Conservation (phyloP, 2,329 filamentous ascomycete genomes). For the Teratosphaeria zuluensis region DNA sequence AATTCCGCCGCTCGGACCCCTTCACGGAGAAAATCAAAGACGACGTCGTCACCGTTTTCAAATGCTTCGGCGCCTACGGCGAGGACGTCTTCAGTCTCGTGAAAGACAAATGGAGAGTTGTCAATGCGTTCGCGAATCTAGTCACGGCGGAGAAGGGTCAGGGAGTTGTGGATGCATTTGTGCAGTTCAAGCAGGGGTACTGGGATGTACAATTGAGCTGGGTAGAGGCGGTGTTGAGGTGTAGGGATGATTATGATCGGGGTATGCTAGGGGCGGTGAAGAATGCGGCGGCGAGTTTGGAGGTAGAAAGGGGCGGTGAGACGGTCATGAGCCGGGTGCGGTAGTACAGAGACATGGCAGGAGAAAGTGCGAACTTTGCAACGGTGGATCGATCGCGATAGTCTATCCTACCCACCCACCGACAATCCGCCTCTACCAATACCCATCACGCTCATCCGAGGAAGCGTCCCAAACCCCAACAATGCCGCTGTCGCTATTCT, state of each 20-base stretch:
- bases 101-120: slow-evolving; percentile 86
- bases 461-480: too few species aligned
- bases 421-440: too few species aligned
- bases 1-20: slow-evolving; percentile 76
- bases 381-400: too few species aligned
- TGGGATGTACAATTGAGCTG: slow-evolving; percentile 93
- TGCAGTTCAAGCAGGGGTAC: slow-evolving; percentile 72
- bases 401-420: too few species aligned
- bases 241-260: slow-evolving; percentile 87
- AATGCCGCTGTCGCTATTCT: too few species aligned
- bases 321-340: slow-evolving; percentile 86
- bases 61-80: slow-evolving; percentile 58
- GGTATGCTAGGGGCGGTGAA: slow-evolving; percentile 83
- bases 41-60: slow-evolving; percentile 82
- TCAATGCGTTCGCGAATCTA: slow-evolving; percentile 71
- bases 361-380: too few species aligned
- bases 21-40: slow-evolving; percentile 91
- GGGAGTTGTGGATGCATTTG: slow-evolving; percentile 66
- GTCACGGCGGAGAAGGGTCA: slow-evolving; percentile 66
- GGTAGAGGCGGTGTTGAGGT: slow-evolving; percentile 84
- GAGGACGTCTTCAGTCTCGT: slow-evolving; percentile 64
- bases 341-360: slow-evolving; percentile 2
- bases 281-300: slow-evolving; percentile 74
- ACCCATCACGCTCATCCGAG: too few species aligned
- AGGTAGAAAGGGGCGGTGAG: slow-evolving; percentile 69